Base-by-base conservation (phyloP, 805 yeast genomes). In the Myxozyma geophila region DNA sequence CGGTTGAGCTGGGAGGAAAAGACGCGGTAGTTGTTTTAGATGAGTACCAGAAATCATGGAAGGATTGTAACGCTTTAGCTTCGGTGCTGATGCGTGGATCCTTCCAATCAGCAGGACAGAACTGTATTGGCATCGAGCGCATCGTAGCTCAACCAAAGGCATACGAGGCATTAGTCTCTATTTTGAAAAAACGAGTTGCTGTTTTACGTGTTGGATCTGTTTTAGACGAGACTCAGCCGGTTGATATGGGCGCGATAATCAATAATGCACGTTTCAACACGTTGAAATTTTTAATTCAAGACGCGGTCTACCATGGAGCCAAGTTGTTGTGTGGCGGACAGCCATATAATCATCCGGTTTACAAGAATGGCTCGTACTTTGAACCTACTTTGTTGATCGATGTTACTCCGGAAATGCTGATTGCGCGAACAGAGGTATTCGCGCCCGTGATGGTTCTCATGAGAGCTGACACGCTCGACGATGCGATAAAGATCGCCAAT, bases 211-310 rank as follows among this genome's bases (percentile, higher is more conserved):
- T 92, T 7, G 99, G 99, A 12, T 89, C 97, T 4, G 95, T 90
- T 72, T 89, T 95, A 54, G 98, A 93, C 74, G 96, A 91, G 74
- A 95, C 87, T 69, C 60, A 48, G 28, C 47, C 50, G 10, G 87
- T 95, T 53, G 99, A 95, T 74, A 86, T 95, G 89, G 99, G 99
- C 53, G 98, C 99, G 7, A 88, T 91, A 84, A 90, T 93, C 62
- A 87, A 92, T 47, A 89, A 86, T 70, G 82, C 84, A 43, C 83
- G 96, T 68, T 90, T 93, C 72, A 85, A 79, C 13, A 79, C 81
- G 50, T 77, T 95, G 47, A 95, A 90, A 73, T 75, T 73, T 7
- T 81, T 91, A 68, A 83, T 95, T 21, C 73, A 82, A 10, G 90
- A 87, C 67, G 96, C 98, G 0, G 91, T 90, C 0, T 69, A 75